Percentiles rank a stretch among this genome's conserved stretches.
Conservation (phyloP, 2,329 filamentous ascomycete genomes). For the Penicillium carneum region DNA sequence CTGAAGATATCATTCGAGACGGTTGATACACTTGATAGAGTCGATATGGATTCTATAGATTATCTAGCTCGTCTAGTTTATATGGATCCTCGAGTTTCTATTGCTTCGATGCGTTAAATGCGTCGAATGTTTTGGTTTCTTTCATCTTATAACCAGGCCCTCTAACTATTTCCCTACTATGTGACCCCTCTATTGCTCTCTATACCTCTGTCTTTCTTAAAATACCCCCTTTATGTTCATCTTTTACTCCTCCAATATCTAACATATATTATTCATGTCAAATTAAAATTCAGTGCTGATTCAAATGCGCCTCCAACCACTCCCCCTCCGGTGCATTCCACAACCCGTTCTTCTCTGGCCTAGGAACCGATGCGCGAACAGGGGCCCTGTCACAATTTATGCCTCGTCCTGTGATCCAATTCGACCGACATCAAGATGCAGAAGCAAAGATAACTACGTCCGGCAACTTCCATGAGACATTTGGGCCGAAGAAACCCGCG, state of each 20-base stretch:
- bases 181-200: conserved; percentile 4
- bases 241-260: conserved; percentile 2
- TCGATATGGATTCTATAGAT: neutral
- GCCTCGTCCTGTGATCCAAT: conserved; percentile 32
- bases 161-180: neutral
- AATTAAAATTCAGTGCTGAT: conserved; percentile 15
- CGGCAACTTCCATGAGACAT: conserved; percentile 38
- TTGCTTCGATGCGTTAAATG: neutral
- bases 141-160: neutral
- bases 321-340: conserved; percentile 36
- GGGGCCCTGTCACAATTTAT: conserved; percentile 30
- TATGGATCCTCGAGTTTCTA: neutral
- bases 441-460: conserved; percentile 32
- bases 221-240: neutral
- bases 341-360: conserved; percentile 26
- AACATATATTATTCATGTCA: conserved; percentile 4
- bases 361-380: conserved; percentile 33
- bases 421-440: conserved; percentile 30
- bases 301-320: conserved; percentile 20
- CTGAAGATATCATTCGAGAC: neutral
- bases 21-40: neutral
- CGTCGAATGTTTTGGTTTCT: conserved; percentile 6
- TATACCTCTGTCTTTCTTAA: neutral
- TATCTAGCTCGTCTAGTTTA: neutral
- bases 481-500: conserved; percentile 36